These are phyloP conservation scores for Gynochthodes officinalis DNA, from an alignment of 257 asterid genomes.

Conservation along the genomic window DNA sequence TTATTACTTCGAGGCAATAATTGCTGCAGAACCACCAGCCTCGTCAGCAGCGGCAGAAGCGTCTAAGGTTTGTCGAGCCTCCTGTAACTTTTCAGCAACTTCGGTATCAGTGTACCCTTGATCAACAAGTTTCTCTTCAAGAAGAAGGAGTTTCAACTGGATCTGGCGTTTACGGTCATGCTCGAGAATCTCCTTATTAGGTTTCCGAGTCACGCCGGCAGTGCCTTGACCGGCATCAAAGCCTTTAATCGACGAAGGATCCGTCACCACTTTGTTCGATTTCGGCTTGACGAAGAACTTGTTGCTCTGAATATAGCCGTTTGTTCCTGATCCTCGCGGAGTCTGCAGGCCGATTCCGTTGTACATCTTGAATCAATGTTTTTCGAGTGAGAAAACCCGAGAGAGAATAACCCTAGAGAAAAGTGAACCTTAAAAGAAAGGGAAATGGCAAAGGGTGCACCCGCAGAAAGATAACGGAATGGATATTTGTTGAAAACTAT, in stretches of 20 bases:
- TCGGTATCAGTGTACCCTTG: conserved; percentile 77
- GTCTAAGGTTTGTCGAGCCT: conserved; percentile 60
- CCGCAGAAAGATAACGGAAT: no score
- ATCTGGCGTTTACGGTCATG: conserved; percentile 96
- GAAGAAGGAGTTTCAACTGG: conserved; percentile 65
- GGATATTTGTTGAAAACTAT: no score
- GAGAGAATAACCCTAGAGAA: background rate
- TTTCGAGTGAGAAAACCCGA: background rate
- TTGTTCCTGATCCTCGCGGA: conserved; percentile 90
- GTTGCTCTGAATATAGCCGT: conserved; percentile 80
- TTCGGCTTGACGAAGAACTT: conserved; percentile 59
- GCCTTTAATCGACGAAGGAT: conserved; percentile 43
- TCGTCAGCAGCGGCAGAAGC: conserved; percentile 39
- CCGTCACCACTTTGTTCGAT: conserved; percentile 51
- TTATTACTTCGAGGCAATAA: conserved; percentile 11
- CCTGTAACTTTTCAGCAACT: conserved; percentile 64
- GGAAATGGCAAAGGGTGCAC: no score
- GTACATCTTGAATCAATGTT: conserved; percentile 42
- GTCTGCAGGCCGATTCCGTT: conserved; percentile 92
- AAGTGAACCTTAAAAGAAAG: no score
- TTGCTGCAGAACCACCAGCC: conserved; percentile 39
- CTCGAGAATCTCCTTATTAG: conserved; percentile 73
- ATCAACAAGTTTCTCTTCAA: conserved; percentile 70
- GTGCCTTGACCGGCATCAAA: conserved; percentile 66
- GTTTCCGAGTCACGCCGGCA: conserved; percentile 55